These are phyloP conservation scores for Melocanna baccifera DNA, from an alignment of 176 grass and related monocot genomes.

Conservation along the genomic window DNA sequence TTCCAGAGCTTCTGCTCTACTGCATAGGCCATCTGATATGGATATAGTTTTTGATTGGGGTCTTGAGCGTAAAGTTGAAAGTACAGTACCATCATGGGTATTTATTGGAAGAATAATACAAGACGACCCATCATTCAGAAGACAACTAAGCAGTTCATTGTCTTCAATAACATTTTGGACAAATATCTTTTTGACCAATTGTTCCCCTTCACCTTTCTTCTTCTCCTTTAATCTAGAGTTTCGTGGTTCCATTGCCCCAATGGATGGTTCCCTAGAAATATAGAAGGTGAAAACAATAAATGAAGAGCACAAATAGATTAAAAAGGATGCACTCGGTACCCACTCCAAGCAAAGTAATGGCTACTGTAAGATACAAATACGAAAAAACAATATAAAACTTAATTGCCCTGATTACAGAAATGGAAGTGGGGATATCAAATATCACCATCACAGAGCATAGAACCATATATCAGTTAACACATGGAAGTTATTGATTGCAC, in stretches of 20 bases:
- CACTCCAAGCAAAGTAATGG: constrained; percentile 11
- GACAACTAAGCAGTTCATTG: constrained; percentile 60
- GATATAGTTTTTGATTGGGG: constrained; percentile 42
- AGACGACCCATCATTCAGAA: constrained; percentile 60
- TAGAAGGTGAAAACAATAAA: constrained; percentile 29
- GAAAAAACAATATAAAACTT: not conserved
- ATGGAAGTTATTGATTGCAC: not conserved
- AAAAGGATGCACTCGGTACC: not conserved
- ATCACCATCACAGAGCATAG: constrained; percentile 8
- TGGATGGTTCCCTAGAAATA: constrained; percentile 58
- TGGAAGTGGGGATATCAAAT: constrained; percentile 1
- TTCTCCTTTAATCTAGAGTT: constrained; percentile 94
- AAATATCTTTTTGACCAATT: constrained; percentile 81
- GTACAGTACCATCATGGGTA: constrained; percentile 41
- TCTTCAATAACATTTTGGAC: constrained; percentile 80
- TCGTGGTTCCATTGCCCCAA: constrained; percentile 60
- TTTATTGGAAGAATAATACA: constrained; percentile 74
- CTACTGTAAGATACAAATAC: not conserved
- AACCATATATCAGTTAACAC: constrained; percentile 4
- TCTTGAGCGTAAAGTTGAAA: constrained; percentile 49
- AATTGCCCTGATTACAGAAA: not conserved
- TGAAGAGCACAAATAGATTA: not conserved
- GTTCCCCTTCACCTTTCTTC: constrained; percentile 80
- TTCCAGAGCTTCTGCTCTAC: constrained; percentile 43
- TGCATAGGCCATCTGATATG: constrained; percentile 39